phyloP scores from a whole-genome alignment of 768 basidiomycete species.

The Termitomyces sp. region DNA sequence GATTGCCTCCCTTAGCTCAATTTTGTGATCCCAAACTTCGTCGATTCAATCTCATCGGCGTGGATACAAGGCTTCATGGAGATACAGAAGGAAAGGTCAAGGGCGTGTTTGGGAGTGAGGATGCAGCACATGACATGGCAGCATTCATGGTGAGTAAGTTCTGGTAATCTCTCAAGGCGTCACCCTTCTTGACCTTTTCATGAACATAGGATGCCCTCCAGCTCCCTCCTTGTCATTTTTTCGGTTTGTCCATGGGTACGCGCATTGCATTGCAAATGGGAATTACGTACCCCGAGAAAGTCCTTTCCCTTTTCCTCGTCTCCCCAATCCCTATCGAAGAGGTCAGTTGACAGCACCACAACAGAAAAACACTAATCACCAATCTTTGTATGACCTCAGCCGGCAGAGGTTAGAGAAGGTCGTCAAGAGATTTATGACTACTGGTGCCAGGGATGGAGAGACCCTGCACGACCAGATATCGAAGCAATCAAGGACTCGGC shows the following conservation, averaged over 20 bases:
- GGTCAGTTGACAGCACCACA: slow-evolving; percentile 12
- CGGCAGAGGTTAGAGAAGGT: slow-evolving; percentile 24
- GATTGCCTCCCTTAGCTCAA: neutral
- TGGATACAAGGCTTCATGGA: slow-evolving; percentile 29
- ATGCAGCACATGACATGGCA: slow-evolving; percentile 28
- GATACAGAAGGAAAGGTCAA: slow-evolving; percentile 22
- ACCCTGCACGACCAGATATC: slow-evolving; percentile 1
- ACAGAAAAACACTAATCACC: neutral
- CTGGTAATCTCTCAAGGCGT: neutral
- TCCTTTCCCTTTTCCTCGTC: slow-evolving; percentile 28
- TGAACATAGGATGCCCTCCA: slow-evolving; percentile 25
- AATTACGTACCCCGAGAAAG: slow-evolving; percentile 25
- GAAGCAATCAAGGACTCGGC: slow-evolving; percentile 3
- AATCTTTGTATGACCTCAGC: slow-evolving; percentile 16
- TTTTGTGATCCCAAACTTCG: slow-evolving; percentile 20
- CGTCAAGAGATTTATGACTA: slow-evolving; percentile 24
- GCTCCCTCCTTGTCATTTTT: slow-evolving; percentile 31
- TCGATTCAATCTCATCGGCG: slow-evolving; percentile 29
- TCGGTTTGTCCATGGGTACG: slow-evolving; percentile 31
- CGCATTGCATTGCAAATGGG: slow-evolving; percentile 27
- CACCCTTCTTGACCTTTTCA: neutral
- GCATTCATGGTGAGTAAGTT: slow-evolving; percentile 26
- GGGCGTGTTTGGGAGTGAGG: slow-evolving; percentile 17
- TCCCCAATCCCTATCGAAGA: slow-evolving; percentile 29
- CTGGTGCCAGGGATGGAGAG: slow-evolving; percentile 6